Conservation (phyloP, 495 filamentous ascomycete genomes). For the Tuber microsphaerosporum region DNA sequence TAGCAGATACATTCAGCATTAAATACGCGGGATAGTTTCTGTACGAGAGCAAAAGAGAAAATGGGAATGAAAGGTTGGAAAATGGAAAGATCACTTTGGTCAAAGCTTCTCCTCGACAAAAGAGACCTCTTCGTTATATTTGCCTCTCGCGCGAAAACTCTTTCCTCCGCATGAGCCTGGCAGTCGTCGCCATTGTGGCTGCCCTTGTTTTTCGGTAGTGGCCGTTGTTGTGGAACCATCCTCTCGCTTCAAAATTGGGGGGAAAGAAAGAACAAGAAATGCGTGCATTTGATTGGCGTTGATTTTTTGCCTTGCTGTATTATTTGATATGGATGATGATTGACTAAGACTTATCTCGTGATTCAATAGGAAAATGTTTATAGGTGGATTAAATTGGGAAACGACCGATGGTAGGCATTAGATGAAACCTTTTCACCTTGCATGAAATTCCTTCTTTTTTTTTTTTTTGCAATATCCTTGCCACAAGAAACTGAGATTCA, state of each 20-base stretch:
- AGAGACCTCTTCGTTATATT: slow-evolving; percentile 22
- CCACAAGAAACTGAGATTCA: slow-evolving; percentile 8
- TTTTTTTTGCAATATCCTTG: slow-evolving; percentile 8
- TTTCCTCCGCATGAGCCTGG: slow-evolving; percentile 20
- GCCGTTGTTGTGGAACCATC: slow-evolving; percentile 26
- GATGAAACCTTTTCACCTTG: slow-evolving; percentile 23
- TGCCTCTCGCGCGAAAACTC: slow-evolving; percentile 25
- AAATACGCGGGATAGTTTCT: slow-evolving; percentile 42
- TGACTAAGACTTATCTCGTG: slow-evolving; percentile 31
- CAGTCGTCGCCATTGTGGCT: slow-evolving; percentile 15
- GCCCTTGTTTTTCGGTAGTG: slow-evolving; percentile 16
- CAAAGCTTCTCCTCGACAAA: slow-evolving; percentile 32
- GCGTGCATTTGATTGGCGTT: slow-evolving; percentile 32
- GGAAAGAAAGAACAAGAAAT: not conserved
- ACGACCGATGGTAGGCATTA: slow-evolving; percentile 83
- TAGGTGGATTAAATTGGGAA: slow-evolving; percentile 97
- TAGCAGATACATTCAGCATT: slow-evolving; percentile 40
- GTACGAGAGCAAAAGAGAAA: slow-evolving; percentile 39
- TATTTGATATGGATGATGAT: slow-evolving; percentile 28
- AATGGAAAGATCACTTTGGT: slow-evolving; percentile 4
- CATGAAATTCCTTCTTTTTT: slow-evolving; percentile 7
- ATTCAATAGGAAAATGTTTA: slow-evolving; percentile 88
- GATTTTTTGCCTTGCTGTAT: slow-evolving; percentile 42
- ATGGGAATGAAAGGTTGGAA: slow-evolving; percentile 42
- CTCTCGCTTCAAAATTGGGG: slow-evolving; percentile 39